phyloP scores from a whole-genome alignment of 805 yeast genomes.

The Starmerella apicola region DNA sequence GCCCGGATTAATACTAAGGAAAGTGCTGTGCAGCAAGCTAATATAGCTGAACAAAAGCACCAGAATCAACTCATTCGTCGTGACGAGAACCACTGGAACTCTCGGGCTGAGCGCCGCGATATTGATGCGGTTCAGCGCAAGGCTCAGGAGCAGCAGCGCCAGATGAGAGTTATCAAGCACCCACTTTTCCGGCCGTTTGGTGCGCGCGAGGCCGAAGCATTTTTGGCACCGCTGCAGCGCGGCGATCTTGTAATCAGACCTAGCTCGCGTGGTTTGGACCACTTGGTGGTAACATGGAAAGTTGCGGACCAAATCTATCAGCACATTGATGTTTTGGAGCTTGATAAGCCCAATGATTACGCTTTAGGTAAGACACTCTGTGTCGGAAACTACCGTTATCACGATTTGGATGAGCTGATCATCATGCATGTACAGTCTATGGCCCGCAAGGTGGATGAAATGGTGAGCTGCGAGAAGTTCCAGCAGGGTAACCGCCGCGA shows the following conservation, averaged over 20 bases:
- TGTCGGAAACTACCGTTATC: slow-evolving; percentile 59
- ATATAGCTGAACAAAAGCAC: slow-evolving; percentile 18
- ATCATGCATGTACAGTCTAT: slow-evolving; percentile 76
- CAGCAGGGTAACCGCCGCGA: slow-evolving; percentile 66
- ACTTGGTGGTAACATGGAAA: slow-evolving; percentile 90
- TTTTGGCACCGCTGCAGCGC: slow-evolving; percentile 70
- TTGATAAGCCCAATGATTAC: slow-evolving; percentile 49
- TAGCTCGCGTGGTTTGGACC: slow-evolving; percentile 79
- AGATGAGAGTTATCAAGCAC: slow-evolving; percentile 75
- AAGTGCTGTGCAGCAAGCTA: slow-evolving; percentile 47
- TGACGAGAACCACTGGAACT: slow-evolving; percentile 66
- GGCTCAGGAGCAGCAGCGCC: slow-evolving; percentile 59
- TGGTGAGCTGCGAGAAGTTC: slow-evolving; percentile 80
- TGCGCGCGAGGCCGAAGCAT: slow-evolving; percentile 83
- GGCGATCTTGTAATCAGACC: slow-evolving; percentile 95
- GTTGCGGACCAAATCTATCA: slow-evolving; percentile 84
- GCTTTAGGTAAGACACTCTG: slow-evolving; percentile 45
- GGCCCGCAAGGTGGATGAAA: slow-evolving; percentile 69
- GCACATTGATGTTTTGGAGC: slow-evolving; percentile 77
- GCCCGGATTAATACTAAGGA: slow-evolving; percentile 63
- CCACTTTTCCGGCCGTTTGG: slow-evolving; percentile 79
- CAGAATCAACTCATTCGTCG: slow-evolving; percentile 28
- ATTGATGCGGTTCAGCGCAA: slow-evolving; percentile 50
- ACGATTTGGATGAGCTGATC: slow-evolving; percentile 87
- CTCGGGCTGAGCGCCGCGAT: slow-evolving; percentile 48